Conservation (phyloP, 768 basidiomycete species). For the Suillus clintonianus region DNA sequence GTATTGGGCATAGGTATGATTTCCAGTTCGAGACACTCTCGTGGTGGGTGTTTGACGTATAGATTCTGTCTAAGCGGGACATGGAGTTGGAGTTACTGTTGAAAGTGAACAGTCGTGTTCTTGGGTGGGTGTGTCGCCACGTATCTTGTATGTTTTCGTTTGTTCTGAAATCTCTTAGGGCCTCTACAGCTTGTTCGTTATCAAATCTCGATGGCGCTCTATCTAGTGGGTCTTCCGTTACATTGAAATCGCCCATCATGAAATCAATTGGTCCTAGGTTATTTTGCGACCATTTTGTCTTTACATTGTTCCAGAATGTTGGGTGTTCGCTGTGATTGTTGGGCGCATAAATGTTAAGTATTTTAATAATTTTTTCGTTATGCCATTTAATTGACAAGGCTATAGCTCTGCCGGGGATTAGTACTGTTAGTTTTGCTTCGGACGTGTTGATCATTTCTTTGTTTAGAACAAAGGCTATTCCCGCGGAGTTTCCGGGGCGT, state of each 20-base stretch:
- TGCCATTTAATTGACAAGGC: slow-evolving; percentile 17
- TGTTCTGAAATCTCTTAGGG: slow-evolving; percentile 13
- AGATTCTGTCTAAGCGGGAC: no score
- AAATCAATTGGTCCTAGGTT: slow-evolving; percentile 10
- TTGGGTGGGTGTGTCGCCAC: background rate
- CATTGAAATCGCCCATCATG: background rate
- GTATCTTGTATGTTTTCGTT: background rate
- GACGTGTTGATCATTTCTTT: slow-evolving; percentile 9
- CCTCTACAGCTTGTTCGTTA: background rate
- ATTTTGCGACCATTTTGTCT: slow-evolving; percentile 1
- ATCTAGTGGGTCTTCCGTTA: slow-evolving; percentile 5
- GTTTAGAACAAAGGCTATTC: slow-evolving; percentile 22
- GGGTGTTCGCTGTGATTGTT: background rate
- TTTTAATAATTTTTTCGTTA: background rate
- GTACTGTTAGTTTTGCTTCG: background rate
- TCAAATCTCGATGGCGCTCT: background rate
- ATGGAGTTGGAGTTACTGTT: background rate
- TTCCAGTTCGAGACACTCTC: no score
- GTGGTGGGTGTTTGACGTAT: no score
- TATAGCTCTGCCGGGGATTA: slow-evolving; percentile 18
- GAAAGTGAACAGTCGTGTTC: background rate
- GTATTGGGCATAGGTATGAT: no score
- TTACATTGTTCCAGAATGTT: slow-evolving; percentile 17
- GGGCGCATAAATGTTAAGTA: slow-evolving; percentile 23
- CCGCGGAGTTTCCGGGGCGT: slow-evolving; percentile 7